A percentile compares a stretch with the other conserved stretches of the same genome.
These are phyloP conservation scores for Aureoboletus auriporus DNA, from an alignment of 768 basidiomycete genomes.

Conservation along the genomic window DNA sequence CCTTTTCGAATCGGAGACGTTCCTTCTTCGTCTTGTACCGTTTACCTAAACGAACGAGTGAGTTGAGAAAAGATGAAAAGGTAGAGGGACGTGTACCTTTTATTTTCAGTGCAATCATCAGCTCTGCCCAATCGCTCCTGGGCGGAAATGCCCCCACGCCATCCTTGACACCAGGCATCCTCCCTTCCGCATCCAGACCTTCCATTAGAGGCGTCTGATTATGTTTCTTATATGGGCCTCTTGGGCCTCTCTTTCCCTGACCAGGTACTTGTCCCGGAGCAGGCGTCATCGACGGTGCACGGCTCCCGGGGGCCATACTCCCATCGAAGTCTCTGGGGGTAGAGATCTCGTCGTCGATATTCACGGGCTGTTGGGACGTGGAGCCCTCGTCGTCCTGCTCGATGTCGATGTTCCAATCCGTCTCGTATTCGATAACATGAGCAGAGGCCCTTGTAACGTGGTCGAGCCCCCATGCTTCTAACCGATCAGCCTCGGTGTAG, in stretches of 20 bases:
- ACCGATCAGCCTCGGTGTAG: slow-evolving; percentile 65
- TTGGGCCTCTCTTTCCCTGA: slow-evolving; percentile 38
- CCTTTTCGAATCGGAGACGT: slow-evolving; percentile 68
- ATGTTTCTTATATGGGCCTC: slow-evolving; percentile 54
- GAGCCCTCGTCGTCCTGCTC: slow-evolving; percentile 53
- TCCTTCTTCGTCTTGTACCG: slow-evolving; percentile 81
- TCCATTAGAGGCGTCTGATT: slow-evolving; percentile 38
- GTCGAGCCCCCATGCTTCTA: slow-evolving; percentile 68
- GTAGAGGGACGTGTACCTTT: slow-evolving; percentile 46
- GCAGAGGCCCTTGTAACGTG: slow-evolving; percentile 67
- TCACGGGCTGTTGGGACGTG: slow-evolving; percentile 21
- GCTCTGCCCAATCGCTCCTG: slow-evolving; percentile 65
- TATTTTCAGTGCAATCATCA: slow-evolving; percentile 70
- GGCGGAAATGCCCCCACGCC: slow-evolving; percentile 71
- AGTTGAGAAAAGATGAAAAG: neutral
- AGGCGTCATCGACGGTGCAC: slow-evolving; percentile 41
- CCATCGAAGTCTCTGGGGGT: slow-evolving; percentile 48
- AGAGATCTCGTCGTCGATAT: slow-evolving; percentile 35
- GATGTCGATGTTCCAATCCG: slow-evolving; percentile 80
- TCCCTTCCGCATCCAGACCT: slow-evolving; percentile 63
- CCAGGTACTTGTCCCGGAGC: slow-evolving; percentile 21
- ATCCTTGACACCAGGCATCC: slow-evolving; percentile 73
- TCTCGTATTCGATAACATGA: slow-evolving; percentile 77
- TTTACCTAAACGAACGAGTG: slow-evolving; percentile 45
- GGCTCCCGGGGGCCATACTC: slow-evolving; percentile 39